Percentiles rank a stretch among this genome's conserved stretches.
Evolutionary conservation across 2,329 filamentous ascomycete species (phyloP).

Genomic region (Cercospora janseana): DNA sequence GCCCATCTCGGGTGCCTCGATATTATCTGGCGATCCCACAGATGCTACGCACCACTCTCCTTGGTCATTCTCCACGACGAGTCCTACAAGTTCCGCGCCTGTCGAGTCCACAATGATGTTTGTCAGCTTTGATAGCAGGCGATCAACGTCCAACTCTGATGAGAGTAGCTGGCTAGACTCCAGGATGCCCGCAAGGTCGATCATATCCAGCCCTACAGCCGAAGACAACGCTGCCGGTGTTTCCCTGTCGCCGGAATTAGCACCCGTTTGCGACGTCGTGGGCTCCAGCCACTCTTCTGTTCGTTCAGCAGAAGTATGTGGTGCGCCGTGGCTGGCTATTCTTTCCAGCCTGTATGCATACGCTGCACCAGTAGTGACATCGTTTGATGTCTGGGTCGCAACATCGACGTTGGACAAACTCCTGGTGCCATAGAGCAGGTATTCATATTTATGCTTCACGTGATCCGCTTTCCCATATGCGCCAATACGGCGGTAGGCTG

Average conservation of each 20-base stretch:
- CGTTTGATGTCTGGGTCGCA: constrained; percentile 66
- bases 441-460: constrained; percentile 66
- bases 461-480: constrained; percentile 67
- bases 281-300: constrained; percentile 52
- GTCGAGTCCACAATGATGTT: constrained; percentile 77
- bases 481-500: constrained; percentile 66
- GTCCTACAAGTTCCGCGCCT: constrained; percentile 69
- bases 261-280: constrained; percentile 33
- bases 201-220: constrained; percentile 69
- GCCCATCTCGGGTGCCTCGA: constrained; percentile 64
- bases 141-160: constrained; percentile 72
- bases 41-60: constrained; percentile 69
- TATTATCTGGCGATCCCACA: constrained; percentile 70
- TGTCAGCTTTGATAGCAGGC: constrained; percentile 75
- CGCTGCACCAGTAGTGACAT: constrained; percentile 51
- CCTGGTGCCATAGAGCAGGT: constrained; percentile 63
- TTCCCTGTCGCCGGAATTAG: constrained; percentile 36
- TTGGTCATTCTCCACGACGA: constrained; percentile 69
- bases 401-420: constrained; percentile 61
- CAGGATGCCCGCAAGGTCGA: constrained; percentile 74
- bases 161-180: constrained; percentile 78
- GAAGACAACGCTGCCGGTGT: constrained; percentile 49
- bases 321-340: constrained; percentile 43
- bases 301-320: constrained; percentile 45
- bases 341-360: constrained; percentile 43